Percentiles rank a stretch among this genome's conserved stretches.
These are phyloP conservation scores for Cardiosporidium cionae DNA, from an alignment of 169 alveolate species.

Conservation along the genomic window DNA sequence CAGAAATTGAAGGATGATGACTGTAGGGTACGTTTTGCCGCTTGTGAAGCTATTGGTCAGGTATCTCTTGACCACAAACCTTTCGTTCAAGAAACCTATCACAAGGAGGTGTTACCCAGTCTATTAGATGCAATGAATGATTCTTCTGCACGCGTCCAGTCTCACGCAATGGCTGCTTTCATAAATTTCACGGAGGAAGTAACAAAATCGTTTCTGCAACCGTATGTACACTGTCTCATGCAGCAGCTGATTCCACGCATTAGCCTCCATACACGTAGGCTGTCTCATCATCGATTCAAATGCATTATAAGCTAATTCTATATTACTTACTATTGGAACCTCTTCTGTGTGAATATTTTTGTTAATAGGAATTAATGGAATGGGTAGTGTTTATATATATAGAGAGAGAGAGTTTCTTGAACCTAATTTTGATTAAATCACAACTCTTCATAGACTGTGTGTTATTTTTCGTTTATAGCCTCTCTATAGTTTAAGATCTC, in stretches of 20 bases:
- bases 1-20: conserved; percentile 62
- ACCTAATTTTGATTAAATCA: too few species aligned
- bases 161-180: conserved; percentile 83
- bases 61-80: conserved; percentile 81
- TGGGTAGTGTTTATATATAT: too few species aligned
- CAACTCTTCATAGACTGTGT: too few species aligned
- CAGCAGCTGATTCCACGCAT: conserved; percentile 59
- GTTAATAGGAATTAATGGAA: too few species aligned
- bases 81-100: conserved; percentile 56
- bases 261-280: conserved; percentile 44
- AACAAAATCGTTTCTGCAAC: conserved; percentile 61
- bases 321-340: too few species aligned
- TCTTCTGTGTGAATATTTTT: too few species aligned
- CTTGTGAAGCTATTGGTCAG: conserved; percentile 83
- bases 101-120: conserved; percentile 53
- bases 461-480: too few species aligned
- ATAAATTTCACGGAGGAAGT: conserved; percentile 81
- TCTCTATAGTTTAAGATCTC: too few species aligned
- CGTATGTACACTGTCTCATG: conserved; percentile 62
- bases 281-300: conserved; percentile 15
- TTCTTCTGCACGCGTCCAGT: conserved; percentile 66
- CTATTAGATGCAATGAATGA: conserved; percentile 69
- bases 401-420: too few species aligned
- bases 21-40: conserved; percentile 81
- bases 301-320: background rate